Evolutionary conservation across 306 rosid genomes (phyloP).

Genomic region (Pyrus pyrifolia): DNA sequence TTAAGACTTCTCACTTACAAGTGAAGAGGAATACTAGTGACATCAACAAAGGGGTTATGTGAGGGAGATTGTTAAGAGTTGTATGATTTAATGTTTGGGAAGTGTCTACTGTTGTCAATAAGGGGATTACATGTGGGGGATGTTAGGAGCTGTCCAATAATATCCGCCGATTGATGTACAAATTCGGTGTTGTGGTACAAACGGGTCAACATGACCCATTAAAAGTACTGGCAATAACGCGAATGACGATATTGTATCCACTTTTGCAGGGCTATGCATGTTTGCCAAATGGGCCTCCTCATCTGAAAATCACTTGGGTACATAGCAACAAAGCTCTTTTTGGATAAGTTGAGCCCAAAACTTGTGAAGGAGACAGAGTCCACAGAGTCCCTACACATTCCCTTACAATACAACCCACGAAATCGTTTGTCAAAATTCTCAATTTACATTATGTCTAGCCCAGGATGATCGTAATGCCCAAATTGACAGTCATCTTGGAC

Average conservation of each 20-base stretch:
- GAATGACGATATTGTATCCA: neutral
- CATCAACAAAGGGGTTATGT: too few relatives aligned
- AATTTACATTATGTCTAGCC: conserved; percentile 12
- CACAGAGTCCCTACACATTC: neutral
- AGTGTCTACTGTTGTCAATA: too few relatives aligned
- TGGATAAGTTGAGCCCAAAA: conserved; percentile 1
- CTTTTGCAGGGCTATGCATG: neutral
- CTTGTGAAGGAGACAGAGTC: conserved; percentile 18
- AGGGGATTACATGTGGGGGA: too few relatives aligned
- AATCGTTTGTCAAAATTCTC: conserved; percentile 9
- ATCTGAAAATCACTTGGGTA: conserved; percentile 14
- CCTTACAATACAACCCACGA: conserved; percentile 7
- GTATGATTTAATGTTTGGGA: too few relatives aligned
- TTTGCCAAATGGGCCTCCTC: neutral
- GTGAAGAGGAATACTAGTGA: too few relatives aligned
- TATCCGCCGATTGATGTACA: too few relatives aligned
- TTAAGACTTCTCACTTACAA: too few relatives aligned
- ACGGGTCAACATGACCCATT: too few relatives aligned
- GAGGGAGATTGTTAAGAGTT: too few relatives aligned
- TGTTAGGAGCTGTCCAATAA: too few relatives aligned
- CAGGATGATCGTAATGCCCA: neutral
- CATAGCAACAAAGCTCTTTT: neutral
- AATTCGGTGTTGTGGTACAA: too few relatives aligned
- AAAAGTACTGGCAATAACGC: too few relatives aligned
- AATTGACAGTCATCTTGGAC: neutral